Evolutionary conservation across 306 rosid species (phyloP).

Genomic region (Begonia loranthoides): DNA sequence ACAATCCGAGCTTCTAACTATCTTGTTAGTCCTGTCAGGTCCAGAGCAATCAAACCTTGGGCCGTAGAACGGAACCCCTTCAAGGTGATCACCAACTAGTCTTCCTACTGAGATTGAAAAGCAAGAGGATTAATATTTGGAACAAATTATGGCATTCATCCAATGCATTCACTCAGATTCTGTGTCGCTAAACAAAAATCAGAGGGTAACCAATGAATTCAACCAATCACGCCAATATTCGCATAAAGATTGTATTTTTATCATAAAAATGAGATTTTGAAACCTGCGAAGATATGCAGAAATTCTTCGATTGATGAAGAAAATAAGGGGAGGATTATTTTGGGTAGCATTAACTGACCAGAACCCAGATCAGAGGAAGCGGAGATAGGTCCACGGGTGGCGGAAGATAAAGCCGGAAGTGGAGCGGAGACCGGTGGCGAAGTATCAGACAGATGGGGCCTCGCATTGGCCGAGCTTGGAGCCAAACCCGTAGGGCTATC

Average conservation of each 20-base stretch:
- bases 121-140: slow-evolving; percentile 12
- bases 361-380: slow-evolving; percentile 75
- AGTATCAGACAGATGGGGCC: slow-evolving; percentile 31
- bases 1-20: slow-evolving; percentile 74
- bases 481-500: slow-evolving; percentile 18
- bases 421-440: slow-evolving; percentile 43
- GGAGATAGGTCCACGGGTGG: slow-evolving; percentile 56
- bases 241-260: too few relatives aligned
- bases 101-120: slow-evolving; percentile 38
- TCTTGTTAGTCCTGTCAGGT: slow-evolving; percentile 47
- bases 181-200: too few relatives aligned
- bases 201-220: too few relatives aligned
- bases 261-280: too few relatives aligned
- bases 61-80: slow-evolving; percentile 85
- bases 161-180: too few relatives aligned
- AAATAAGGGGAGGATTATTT: too few relatives aligned
- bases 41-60: slow-evolving; percentile 68
- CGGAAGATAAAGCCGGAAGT: slow-evolving; percentile 43
- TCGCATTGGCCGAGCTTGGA: slow-evolving; percentile 31
- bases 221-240: too few relatives aligned
- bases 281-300: too few relatives aligned
- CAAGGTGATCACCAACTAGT: slow-evolving; percentile 62
- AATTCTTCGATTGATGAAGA: too few relatives aligned
- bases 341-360: slow-evolving; percentile 23
- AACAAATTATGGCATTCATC: too few relatives aligned